These are phyloP conservation scores for Xylariales sp. DNA, from an alignment of 2,329 filamentous ascomycete species.

Conservation along the genomic window DNA sequence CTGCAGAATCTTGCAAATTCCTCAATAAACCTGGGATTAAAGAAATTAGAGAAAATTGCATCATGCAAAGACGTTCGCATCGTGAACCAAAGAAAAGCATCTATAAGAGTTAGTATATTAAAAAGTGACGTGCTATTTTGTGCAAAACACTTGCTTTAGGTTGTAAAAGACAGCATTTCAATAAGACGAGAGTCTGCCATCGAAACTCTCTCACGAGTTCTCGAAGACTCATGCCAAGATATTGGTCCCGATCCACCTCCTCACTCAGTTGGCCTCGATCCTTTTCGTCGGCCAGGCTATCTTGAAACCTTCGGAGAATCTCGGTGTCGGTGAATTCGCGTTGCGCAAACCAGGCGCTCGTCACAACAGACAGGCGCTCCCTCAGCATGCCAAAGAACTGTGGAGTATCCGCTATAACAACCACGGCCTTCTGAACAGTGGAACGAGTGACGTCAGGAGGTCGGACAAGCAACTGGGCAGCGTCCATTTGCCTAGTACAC, in stretches of 20 bases:
- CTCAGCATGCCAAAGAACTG: slow-evolving; percentile 91
- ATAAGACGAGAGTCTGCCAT: slow-evolving; percentile 90
- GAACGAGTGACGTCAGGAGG: slow-evolving; percentile 94
- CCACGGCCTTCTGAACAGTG: slow-evolving; percentile 97
- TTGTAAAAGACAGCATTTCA: slow-evolving; percentile 93
- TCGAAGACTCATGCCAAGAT: slow-evolving; percentile 86
- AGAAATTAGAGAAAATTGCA: slow-evolving; percentile 96
- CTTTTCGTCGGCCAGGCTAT: slow-evolving; percentile 80
- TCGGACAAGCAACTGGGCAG: slow-evolving; percentile 78
- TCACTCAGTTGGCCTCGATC: slow-evolving; percentile 66
- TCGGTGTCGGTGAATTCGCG: slow-evolving; percentile 91
- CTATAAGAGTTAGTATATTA: slow-evolving; percentile 57
- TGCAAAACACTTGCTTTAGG: slow-evolving; percentile 75
- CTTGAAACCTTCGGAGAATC: slow-evolving; percentile 90
- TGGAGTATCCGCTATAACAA: slow-evolving; percentile 92
- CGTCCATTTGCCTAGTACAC: slow-evolving; percentile 91
- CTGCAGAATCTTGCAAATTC: slow-evolving; percentile 92
- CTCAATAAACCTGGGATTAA: slow-evolving; percentile 92
- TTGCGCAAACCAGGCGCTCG: slow-evolving; percentile 96
- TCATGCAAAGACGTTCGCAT: slow-evolving; percentile 96
- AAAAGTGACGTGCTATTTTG: no score
- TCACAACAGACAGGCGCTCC: slow-evolving; percentile 90
- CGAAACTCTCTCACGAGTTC: slow-evolving; percentile 95
- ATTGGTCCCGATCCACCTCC: slow-evolving; percentile 83
- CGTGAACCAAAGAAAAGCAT: slow-evolving; percentile 99